phyloP scores from a whole-genome alignment of 2,329 filamentous ascomycete genomes.

The Botrytis galanthina region DNA sequence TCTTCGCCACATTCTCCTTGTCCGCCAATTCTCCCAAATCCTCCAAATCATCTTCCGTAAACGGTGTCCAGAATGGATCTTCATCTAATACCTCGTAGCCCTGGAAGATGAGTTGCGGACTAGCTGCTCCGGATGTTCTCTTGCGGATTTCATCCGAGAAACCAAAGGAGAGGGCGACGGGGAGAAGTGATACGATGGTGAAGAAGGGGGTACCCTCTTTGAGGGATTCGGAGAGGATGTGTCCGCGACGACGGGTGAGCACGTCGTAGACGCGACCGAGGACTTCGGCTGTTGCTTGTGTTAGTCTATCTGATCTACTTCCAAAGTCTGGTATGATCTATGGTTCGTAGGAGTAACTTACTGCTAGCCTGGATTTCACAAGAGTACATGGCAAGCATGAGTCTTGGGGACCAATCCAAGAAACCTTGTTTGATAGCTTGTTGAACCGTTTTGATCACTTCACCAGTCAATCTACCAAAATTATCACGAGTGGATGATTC shows the following conservation, averaged over 20 bases:
- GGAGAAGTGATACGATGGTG: conserved; percentile 83
- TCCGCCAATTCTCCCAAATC: conserved; percentile 93
- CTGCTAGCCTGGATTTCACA: conserved; percentile 96
- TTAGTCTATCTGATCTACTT: conserved; percentile 22
- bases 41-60: conserved; percentile 93
- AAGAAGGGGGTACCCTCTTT: conserved; percentile 97
- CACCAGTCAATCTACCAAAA: conserved; percentile 80
- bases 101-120: conserved; percentile 88
- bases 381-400: conserved; percentile 95
- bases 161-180: conserved; percentile 92
- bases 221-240: conserved; percentile 85
- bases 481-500: conserved; percentile 58
- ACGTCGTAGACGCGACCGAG: conserved; percentile 94
- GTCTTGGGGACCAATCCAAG: conserved; percentile 92
- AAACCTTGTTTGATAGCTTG: conserved; percentile 82
- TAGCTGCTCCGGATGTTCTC: conserved; percentile 83
- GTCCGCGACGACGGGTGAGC: conserved; percentile 89
- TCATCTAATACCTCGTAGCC: conserved; percentile 92
- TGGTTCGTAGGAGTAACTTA: conserved; percentile 44
- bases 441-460: conserved; percentile 86
- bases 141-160: conserved; percentile 97
- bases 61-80: conserved; percentile 97
- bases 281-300: conserved; percentile 65
- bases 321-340: not conserved
- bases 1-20: conserved; percentile 90